Conservation (phyloP, 2,329 filamentous ascomycete genomes). For the Phoma sp. region DNA sequence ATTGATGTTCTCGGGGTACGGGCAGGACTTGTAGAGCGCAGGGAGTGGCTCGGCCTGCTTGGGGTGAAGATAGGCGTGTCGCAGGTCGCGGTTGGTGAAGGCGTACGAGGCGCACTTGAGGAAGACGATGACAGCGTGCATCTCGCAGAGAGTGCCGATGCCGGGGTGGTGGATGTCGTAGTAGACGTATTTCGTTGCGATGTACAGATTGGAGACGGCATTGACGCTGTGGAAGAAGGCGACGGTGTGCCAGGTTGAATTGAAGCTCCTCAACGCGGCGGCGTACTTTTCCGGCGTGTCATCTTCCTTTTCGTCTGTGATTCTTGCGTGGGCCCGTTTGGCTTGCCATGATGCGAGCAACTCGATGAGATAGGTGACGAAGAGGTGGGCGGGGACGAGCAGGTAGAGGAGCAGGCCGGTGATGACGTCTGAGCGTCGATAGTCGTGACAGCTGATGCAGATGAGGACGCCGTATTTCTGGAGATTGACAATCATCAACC, state of each 20-base stretch:
- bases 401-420: conserved; percentile 81
- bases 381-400: conserved; percentile 86
- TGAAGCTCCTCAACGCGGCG: conserved; percentile 68
- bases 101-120: conserved; percentile 96
- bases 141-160: conserved; percentile 87
- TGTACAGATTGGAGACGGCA: conserved; percentile 77
- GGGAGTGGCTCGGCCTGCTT: conserved; percentile 74
- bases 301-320: conserved; percentile 52
- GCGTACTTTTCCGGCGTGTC: conserved; percentile 63
- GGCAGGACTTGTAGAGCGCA: conserved; percentile 79
- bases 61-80: conserved; percentile 86
- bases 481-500: conserved; percentile 95
- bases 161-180: conserved; percentile 90
- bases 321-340: conserved; percentile 67
- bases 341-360: conserved; percentile 81
- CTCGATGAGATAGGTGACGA: conserved; percentile 91
- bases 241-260: conserved; percentile 78
- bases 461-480: conserved; percentile 98
- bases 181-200: conserved; percentile 87
- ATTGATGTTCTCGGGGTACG: conserved; percentile 91
- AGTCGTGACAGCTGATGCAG: conserved; percentile 88
- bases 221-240: conserved; percentile 84
- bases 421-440: conserved; percentile 76
- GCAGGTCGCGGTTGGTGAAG: conserved; percentile 93
- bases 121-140: conserved; percentile 95